Evolutionary conservation across 2,329 filamentous ascomycete genomes (phyloP).

Genomic region (Fonsecaea erecta): DNA sequence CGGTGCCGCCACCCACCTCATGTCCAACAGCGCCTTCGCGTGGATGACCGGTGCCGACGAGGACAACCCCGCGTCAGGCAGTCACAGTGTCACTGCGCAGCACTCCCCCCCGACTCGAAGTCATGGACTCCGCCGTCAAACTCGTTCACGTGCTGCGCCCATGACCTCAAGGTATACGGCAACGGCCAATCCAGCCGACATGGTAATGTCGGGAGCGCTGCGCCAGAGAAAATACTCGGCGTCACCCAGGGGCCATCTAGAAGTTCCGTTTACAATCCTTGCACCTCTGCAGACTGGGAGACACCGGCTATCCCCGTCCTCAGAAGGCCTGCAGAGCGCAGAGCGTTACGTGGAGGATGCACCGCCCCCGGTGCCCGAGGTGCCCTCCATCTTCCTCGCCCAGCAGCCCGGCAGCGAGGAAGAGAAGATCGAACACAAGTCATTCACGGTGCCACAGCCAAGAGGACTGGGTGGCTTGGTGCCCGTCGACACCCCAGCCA

Average conservation of each 20-base stretch:
- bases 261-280: neutral
- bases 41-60: conserved; percentile 13
- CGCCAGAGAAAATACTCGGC: neutral
- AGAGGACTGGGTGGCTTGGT: conserved; percentile 9
- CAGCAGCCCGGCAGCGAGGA: neutral
- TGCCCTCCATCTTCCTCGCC: conserved; percentile 2
- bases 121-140: neutral
- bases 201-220: neutral
- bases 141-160: neutral
- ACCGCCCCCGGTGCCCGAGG: neutral
- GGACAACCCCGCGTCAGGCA: neutral
- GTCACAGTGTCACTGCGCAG: neutral
- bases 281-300: neutral
- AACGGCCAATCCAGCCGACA: neutral
- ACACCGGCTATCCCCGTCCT: neutral
- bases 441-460: neutral
- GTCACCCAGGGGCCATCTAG: neutral
- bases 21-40: conserved; percentile 13
- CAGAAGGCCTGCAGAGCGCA: neutral
- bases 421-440: neutral
- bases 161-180: neutral
- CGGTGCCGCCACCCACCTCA: neutral
- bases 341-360: neutral
- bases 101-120: neutral
- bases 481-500: neutral